Conservation (phyloP, 495 filamentous ascomycete species). For the Penicillium turbatum region DNA sequence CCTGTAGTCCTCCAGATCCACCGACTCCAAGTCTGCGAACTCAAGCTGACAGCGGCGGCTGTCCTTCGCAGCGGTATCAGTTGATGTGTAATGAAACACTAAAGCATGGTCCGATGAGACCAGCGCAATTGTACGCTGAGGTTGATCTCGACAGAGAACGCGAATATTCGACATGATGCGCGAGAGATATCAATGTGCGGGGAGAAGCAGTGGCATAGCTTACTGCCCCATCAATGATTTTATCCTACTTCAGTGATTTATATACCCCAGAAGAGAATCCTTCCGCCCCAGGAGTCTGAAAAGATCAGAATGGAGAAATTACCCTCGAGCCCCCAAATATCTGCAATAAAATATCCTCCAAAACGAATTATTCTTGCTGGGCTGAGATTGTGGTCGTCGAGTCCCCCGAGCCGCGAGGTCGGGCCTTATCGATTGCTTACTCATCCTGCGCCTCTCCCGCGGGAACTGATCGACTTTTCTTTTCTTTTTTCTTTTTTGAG, state of each 20-base stretch:
- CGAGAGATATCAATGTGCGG: neutral
- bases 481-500: neutral
- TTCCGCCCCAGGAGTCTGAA: neutral
- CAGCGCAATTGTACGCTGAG: conserved; percentile 80
- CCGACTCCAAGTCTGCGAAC: conserved; percentile 60
- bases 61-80: conserved; percentile 46
- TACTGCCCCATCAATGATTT: neutral
- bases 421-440: conserved; percentile 17
- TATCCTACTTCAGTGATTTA: neutral
- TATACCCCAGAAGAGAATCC: neutral
- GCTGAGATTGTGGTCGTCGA: too few species aligned
- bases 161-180: conserved; percentile 39
- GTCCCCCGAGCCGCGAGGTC: conserved; percentile 2
- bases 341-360: neutral
- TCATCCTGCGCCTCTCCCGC: conserved; percentile 4
- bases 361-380: neutral
- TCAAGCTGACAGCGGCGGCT: conserved; percentile 79
- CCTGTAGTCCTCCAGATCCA: conserved; percentile 68
- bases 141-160: conserved; percentile 57
- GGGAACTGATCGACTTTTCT: neutral
- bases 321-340: neutral
- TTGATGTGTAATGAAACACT: conserved; percentile 70
- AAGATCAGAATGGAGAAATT: neutral
- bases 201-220: conserved; percentile 6
- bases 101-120: conserved; percentile 72